These are phyloP conservation scores for Yamadazyma philogaea DNA, from an alignment of 805 yeast species.

Conservation along the genomic window DNA sequence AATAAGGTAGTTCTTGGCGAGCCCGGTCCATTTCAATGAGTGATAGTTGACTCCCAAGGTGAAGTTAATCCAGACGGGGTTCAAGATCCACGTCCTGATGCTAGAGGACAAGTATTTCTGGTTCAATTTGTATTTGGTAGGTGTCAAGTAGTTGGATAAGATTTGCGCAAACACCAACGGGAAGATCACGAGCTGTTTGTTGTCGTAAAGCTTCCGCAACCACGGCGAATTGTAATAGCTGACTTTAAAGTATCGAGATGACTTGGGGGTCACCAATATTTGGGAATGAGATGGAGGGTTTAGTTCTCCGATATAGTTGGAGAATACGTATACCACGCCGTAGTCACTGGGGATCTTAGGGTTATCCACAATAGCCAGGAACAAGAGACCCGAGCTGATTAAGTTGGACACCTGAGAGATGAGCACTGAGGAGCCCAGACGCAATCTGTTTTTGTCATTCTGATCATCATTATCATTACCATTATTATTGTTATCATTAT, in stretches of 20 bases:
- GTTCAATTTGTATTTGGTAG: constrained; percentile 33
- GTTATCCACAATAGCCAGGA: constrained; percentile 24
- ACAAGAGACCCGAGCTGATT: constrained; percentile 11
- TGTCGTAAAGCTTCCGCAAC: constrained; percentile 22
- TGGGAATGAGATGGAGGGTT: constrained; percentile 33
- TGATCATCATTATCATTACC: too few relatives aligned
- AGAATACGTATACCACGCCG: constrained; percentile 30
- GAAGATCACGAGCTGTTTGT: constrained; percentile 32
- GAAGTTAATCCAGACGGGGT: constrained; percentile 43
- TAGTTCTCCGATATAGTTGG: constrained; percentile 27
- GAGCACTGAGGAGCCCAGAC: not conserved
- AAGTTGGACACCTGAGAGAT: constrained; percentile 11
- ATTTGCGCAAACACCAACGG: constrained; percentile 39
- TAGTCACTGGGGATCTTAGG: constrained; percentile 37
- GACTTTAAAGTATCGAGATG: constrained; percentile 25
- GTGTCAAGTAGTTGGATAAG: constrained; percentile 40
- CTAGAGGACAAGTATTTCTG: constrained; percentile 33
- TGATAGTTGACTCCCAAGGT: constrained; percentile 25
- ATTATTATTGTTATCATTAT: not conserved
- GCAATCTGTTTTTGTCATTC: too few relatives aligned
- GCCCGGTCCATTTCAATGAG: constrained; percentile 28
- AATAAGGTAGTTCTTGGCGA: constrained; percentile 22
- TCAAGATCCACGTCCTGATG: constrained; percentile 29
- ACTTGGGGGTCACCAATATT: constrained; percentile 26
- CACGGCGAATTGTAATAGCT: constrained; percentile 19